Base-by-base conservation (phyloP, 2,329 filamentous ascomycete species). In the Colletotrichum navitas region DNA sequence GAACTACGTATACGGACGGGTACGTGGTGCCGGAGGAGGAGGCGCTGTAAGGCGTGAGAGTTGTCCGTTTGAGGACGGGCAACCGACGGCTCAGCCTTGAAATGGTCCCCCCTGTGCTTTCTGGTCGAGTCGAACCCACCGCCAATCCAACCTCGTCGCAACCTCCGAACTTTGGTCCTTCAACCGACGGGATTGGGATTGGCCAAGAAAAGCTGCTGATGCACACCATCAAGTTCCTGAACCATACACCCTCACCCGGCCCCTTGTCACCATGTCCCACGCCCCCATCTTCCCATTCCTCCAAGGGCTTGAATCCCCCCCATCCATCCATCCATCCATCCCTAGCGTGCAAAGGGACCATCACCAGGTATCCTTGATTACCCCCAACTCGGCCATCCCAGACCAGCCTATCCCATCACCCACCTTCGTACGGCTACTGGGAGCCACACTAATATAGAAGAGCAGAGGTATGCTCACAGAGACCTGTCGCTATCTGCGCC, bases 171-270 rank as follows among this genome's bases (percentile, higher is more conserved):
- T 39, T 18, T 58, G 24, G 49, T 52, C 55, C 41, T 63, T 52
- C 36, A 63, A 26, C 52, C 65, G 68, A 63, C 36, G 63, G 65
- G 68, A 68, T 63, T 43, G 51, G 68, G 68, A 63, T 71, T 71
- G 52, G 65, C 58, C 56, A 71, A 71, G 63, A 55, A 66, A 52
- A 71, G 68, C 49, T 68, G 64, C 58, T 68, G 68, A 68, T 71
- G 68, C 59, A 71, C 64, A 68, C 68, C 65, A 71, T 68, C 68
- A 52, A 52, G 36, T 49, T 45, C 51, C 32, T 68, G 55, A 58
- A 58, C 52, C 12, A 29, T 36, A 72, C 70, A 64, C 67, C 52
- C 66, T 59, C 45, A 29, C 52, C 64, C 54, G 54, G 52, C 43
- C 45, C 68, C 51, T 45, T 58, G 64, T 61, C 58, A 58, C 45